Evolutionary conservation across 768 basidiomycete species (phyloP).

Genomic region (Mycena amicta): DNA sequence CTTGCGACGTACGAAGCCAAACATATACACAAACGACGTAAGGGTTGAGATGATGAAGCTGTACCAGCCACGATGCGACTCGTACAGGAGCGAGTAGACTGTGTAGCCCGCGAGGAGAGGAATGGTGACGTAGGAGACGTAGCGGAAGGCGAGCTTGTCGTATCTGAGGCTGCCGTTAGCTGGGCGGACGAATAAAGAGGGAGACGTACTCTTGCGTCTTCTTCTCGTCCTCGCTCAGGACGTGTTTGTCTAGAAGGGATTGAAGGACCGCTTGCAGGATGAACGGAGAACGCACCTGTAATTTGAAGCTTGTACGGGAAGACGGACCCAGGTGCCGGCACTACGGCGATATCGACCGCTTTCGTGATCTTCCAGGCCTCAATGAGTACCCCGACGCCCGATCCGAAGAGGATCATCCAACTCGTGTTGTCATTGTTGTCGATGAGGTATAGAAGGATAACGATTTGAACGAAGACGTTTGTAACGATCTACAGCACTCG

Average conservation of each 20-base stretch:
- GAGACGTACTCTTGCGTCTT: conserved; percentile 90
- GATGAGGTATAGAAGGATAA: conserved; percentile 90
- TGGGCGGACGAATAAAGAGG: neutral
- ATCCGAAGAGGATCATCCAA: conserved; percentile 95
- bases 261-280: conserved; percentile 9
- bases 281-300: conserved; percentile 56
- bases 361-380: conserved; percentile 98
- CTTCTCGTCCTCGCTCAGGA: conserved; percentile 95
- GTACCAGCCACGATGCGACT: conserved; percentile 93
- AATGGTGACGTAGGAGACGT: conserved; percentile 88
- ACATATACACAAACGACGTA: conserved; percentile 93
- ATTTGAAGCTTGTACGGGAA: conserved; percentile 83
- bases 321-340: conserved; percentile 61
- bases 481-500: conserved; percentile 84
- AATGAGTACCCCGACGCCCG: conserved; percentile 77
- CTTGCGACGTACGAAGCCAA: conserved; percentile 95
- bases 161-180: conserved; percentile 56
- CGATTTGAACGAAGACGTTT: conserved; percentile 90
- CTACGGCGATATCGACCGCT: conserved; percentile 84
- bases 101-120: conserved; percentile 80
- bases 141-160: conserved; percentile 91
- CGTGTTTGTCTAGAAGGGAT: conserved; percentile 77
- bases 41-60: conserved; percentile 92
- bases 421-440: conserved; percentile 95
- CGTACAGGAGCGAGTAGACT: conserved; percentile 77